Evolutionary conservation across 768 basidiomycete species (phyloP).

Genomic region (Pisolithus orientalis): DNA sequence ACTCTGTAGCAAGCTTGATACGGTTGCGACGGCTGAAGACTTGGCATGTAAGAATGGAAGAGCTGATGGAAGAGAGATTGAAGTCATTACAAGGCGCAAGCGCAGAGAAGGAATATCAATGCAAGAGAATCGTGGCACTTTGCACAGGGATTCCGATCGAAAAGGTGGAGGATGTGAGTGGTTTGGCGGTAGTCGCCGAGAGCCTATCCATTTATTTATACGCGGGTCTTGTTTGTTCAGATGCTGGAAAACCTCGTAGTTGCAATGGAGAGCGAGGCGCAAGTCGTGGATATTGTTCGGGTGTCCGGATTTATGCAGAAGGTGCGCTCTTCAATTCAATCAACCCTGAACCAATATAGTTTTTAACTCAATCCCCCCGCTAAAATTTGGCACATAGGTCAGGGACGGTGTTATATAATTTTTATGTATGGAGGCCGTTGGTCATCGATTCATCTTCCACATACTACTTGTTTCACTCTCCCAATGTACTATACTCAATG

Average conservation of each 20-base stretch:
- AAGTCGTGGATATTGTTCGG: conserved; percentile 75
- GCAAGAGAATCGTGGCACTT: conserved; percentile 84
- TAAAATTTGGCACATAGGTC: conserved; percentile 20
- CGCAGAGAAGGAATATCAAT: conserved; percentile 86
- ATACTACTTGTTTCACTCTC: conserved; percentile 10
- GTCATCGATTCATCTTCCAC: background rate
- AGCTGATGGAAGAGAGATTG: conserved; percentile 64
- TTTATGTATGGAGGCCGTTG: conserved; percentile 13
- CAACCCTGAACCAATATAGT: conserved; percentile 14
- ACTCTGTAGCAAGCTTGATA: conserved; percentile 57
- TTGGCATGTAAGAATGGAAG: conserved; percentile 81
- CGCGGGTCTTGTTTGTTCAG: conserved; percentile 31
- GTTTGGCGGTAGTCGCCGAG: conserved; percentile 9
- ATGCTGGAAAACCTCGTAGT: conserved; percentile 81
- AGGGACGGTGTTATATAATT: conserved; percentile 37
- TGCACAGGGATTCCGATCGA: conserved; percentile 85
- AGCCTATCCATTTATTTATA: conserved; percentile 20
- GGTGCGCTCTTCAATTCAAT: conserved; percentile 34
- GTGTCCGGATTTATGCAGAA: conserved; percentile 92
- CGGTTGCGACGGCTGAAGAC: conserved; percentile 67
- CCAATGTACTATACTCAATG: conserved; percentile 29
- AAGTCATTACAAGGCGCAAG: conserved; percentile 69
- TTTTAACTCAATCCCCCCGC: conserved; percentile 13
- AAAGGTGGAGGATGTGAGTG: conserved; percentile 84
- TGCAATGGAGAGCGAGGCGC: conserved; percentile 84